Percentiles rank a stretch among this genome's conserved stretches.
These are phyloP conservation scores for Colletotrichum liriopes DNA, from an alignment of 2,329 filamentous ascomycete species.

Conservation along the genomic window DNA sequence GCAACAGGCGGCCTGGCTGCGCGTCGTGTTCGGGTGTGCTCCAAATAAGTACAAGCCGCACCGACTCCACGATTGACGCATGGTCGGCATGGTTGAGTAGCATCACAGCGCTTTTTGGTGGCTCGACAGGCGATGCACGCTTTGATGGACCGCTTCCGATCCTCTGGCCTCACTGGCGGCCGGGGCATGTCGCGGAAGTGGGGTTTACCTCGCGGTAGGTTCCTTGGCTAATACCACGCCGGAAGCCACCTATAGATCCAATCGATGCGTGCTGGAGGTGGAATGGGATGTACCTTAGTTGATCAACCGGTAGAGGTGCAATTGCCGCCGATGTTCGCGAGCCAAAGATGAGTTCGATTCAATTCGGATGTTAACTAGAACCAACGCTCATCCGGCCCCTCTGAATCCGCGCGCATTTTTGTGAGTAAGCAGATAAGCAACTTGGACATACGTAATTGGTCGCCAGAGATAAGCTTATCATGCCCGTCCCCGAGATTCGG, in stretches of 20 bases:
- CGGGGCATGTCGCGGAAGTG: slow-evolving; percentile 61
- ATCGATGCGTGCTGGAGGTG: not conserved
- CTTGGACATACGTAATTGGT: slow-evolving; percentile 8
- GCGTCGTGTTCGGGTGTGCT: slow-evolving; percentile 9
- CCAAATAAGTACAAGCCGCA: slow-evolving; percentile 11
- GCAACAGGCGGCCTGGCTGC: not conserved
- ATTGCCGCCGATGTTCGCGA: not conserved
- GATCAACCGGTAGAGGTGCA: not conserved
- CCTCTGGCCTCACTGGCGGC: slow-evolving; percentile 64
- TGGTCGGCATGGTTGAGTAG: slow-evolving; percentile 59
- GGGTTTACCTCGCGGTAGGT: too few species aligned
- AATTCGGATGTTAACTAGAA: not conserved
- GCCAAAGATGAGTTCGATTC: not conserved
- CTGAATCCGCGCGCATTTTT: not conserved
- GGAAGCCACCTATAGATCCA: not conserved
- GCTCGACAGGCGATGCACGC: slow-evolving; percentile 65
- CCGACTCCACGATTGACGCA: slow-evolving; percentile 23
- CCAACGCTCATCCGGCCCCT: not conserved
- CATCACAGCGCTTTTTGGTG: slow-evolving; percentile 67
- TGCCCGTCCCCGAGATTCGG: not conserved
- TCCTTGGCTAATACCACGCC: too few species aligned
- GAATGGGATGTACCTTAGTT: not conserved
- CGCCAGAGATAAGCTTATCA: slow-evolving; percentile 12
- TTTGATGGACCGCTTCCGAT: slow-evolving; percentile 64
- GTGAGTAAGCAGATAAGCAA: slow-evolving; percentile 13